Percentiles rank a stretch among this genome's conserved stretches.
phyloP scores from a whole-genome alignment of 352 stramenopile species.

The Pythium graminicola region DNA sequence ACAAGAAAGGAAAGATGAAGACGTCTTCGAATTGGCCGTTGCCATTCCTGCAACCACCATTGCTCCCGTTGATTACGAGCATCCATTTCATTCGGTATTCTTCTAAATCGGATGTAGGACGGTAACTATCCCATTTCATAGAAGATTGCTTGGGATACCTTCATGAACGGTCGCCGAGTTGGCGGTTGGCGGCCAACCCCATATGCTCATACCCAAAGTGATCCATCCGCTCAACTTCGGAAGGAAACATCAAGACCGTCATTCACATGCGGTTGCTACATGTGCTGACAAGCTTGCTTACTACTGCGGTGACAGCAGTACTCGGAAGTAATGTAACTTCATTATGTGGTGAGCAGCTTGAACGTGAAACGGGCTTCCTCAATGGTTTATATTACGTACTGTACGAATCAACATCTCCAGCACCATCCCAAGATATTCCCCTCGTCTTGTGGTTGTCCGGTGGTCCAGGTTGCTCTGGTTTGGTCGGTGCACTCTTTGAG shows the following conservation, averaged over 20 bases:
- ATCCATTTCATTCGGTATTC: conserved; percentile 16
- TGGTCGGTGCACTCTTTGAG: conserved; percentile 92
- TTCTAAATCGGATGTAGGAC: conserved; percentile 16
- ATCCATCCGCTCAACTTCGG: too few species aligned
- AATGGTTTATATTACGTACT: conserved; percentile 72
- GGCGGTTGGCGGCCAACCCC: too few species aligned
- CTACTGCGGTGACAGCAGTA: not conserved
- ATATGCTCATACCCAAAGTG: too few species aligned
- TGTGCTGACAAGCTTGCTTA: not conserved
- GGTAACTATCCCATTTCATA: conserved; percentile 9
- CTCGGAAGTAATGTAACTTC: conserved; percentile 15
- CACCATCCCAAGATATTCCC: conserved; percentile 33
- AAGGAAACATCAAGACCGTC: too few species aligned
- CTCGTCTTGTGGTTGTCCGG: conserved; percentile 96
- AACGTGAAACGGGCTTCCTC: conserved; percentile 48
- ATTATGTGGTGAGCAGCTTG: conserved; percentile 59
- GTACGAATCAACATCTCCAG: conserved; percentile 40
- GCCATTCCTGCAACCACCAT: conserved; percentile 1
- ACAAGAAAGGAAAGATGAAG: conserved; percentile 2
- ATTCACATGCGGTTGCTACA: conserved; percentile 10
- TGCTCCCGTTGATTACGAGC: conserved; percentile 1
- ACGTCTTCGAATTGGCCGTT: not conserved
- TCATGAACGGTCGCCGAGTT: conserved; percentile 9
- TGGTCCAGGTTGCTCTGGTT: conserved; percentile 92
- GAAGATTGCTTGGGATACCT: not conserved